Percentiles rank a stretch among this genome's conserved stretches.
phyloP scores from a whole-genome alignment of 345 rosid genomes.

The Conringia planisiliqua region DNA sequence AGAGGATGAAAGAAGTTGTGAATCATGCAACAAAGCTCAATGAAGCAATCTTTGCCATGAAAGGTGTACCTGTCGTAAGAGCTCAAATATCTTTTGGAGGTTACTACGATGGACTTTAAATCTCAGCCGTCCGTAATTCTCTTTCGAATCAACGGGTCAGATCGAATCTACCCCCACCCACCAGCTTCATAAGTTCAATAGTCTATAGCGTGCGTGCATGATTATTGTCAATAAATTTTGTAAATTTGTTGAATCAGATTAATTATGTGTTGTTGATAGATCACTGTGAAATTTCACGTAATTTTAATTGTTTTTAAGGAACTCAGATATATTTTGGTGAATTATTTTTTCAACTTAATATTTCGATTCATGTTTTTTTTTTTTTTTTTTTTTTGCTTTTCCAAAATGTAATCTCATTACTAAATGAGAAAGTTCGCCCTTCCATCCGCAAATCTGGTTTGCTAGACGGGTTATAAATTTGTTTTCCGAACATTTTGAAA shows the following conservation, averaged over 20 bases:
- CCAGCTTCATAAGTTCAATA: not conserved
- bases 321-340: not conserved
- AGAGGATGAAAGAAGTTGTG: constrained; percentile 77
- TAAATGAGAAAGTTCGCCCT: not conserved
- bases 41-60: constrained; percentile 59
- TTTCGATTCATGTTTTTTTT: not conserved
- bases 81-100: constrained; percentile 83
- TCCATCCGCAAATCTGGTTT: not conserved
- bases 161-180: not conserved
- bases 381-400: not conserved
- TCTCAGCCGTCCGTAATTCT: not conserved
- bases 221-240: not conserved
- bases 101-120: constrained; percentile 54
- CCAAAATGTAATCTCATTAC: not conserved
- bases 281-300: constrained; percentile 8
- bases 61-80: constrained; percentile 66
- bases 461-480: not conserved
- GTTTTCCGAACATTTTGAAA: not conserved
- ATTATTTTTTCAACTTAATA: not conserved
- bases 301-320: not conserved
- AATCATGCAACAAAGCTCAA: constrained; percentile 59
- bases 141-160: not conserved
- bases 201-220: not conserved
- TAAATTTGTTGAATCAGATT: not conserved
- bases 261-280: not conserved